These are phyloP conservation scores for Ormosia emarginata DNA, from an alignment of 306 rosid genomes.

Conservation along the genomic window DNA sequence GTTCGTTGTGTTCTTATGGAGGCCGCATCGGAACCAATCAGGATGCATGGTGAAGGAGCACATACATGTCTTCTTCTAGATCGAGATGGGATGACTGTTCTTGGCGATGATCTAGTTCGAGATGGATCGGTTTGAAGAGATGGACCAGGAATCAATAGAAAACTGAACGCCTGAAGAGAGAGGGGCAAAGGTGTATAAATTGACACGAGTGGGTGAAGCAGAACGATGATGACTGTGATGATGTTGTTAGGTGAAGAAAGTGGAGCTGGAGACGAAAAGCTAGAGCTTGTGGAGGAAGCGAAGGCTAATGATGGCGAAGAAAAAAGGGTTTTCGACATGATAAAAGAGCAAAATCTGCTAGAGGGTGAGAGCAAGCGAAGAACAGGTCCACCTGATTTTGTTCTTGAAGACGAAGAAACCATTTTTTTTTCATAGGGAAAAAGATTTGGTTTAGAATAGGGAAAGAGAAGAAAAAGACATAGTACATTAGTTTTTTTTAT, in stretches of 20 bases:
- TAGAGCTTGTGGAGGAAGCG: slow-evolving; percentile 71
- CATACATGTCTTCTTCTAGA: slow-evolving; percentile 72
- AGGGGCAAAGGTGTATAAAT: slow-evolving; percentile 38
- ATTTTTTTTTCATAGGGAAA: background rate
- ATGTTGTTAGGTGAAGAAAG: slow-evolving; percentile 37
- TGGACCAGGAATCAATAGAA: slow-evolving; percentile 68
- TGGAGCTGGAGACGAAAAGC: slow-evolving; percentile 53
- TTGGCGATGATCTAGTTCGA: slow-evolving; percentile 52
- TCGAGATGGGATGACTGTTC: slow-evolving; percentile 50
- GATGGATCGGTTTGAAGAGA: slow-evolving; percentile 74
- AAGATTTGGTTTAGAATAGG: too few species aligned
- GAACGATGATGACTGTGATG: slow-evolving; percentile 54
- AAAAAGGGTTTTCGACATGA: slow-evolving; percentile 40
- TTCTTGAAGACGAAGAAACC: slow-evolving; percentile 55
- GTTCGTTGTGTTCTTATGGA: slow-evolving; percentile 52
- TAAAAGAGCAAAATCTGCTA: slow-evolving; percentile 54
- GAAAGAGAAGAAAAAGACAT: too few species aligned
- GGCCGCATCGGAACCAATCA: slow-evolving; percentile 85
- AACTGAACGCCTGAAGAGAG: slow-evolving; percentile 61
- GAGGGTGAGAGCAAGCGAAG: slow-evolving; percentile 72
- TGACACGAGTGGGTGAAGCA: slow-evolving; percentile 86
- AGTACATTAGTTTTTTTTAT: too few species aligned
- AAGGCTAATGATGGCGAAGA: slow-evolving; percentile 57
- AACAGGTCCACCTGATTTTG: slow-evolving; percentile 72
- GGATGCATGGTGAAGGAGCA: slow-evolving; percentile 93